Evolutionary conservation across 441 rosid species (phyloP).

Genomic region (Erysimum cheiri): DNA sequence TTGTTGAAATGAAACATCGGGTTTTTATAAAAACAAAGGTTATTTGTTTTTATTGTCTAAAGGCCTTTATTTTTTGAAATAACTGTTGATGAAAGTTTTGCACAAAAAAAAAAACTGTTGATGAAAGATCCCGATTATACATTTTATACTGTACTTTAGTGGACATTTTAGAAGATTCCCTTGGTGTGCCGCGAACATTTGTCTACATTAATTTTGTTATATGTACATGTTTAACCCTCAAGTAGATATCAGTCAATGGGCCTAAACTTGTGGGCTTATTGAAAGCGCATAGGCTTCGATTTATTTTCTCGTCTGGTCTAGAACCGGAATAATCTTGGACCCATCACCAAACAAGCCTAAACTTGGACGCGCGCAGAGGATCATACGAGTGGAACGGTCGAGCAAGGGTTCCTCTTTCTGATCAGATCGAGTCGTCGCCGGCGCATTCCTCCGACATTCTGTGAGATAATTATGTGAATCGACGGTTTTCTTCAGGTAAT

Average conservation of each 20-base stretch:
- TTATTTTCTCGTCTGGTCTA: neutral
- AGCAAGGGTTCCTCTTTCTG: conserved; percentile 18
- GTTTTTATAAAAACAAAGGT: too few species aligned
- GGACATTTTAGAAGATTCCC: too few species aligned
- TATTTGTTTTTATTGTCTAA: too few species aligned
- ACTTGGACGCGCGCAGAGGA: neutral
- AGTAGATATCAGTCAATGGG: conserved; percentile 3
- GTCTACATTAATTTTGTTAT: too few species aligned
- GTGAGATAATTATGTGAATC: neutral
- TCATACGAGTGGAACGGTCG: conserved; percentile 11
- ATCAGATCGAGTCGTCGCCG: conserved; percentile 24
- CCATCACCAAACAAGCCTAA: conserved; percentile 29
- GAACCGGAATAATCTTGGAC: neutral
- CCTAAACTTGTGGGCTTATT: neutral
- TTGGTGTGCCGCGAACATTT: too few species aligned
- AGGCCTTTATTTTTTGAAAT: too few species aligned
- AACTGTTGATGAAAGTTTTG: too few species aligned
- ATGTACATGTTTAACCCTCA: too few species aligned
- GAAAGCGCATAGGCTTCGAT: neutral
- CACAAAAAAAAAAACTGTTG: too few species aligned
- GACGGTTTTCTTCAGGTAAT: conserved; percentile 3
- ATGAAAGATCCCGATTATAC: too few species aligned
- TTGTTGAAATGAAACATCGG: too few species aligned
- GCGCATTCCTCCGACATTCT: conserved; percentile 3
- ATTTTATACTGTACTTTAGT: too few species aligned